Base-by-base conservation (phyloP, 129 eudicot genomes). In the Chrysanthemum lavandulifolium region DNA sequence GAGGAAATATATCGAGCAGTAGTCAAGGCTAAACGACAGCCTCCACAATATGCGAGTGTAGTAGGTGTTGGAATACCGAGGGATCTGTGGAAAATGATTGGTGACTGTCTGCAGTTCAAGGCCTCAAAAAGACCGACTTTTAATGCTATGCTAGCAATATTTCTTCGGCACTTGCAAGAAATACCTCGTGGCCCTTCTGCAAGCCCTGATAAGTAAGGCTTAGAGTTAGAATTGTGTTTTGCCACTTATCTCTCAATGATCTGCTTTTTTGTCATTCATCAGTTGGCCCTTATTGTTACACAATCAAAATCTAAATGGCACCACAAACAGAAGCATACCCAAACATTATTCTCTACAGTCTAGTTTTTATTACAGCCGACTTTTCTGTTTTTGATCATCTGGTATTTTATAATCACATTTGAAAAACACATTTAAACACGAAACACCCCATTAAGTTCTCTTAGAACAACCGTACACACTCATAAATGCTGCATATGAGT, bases 31-130 rank as follows among this genome's bases (percentile, higher is more conserved):
- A 80, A 80, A 68, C 77, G 77, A 71, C 96, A 86, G 74, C 99
- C 99, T 83, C 99, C 99, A 51, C 99, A 94, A 76, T 94, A 94
- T 81, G 89, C 97, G 6, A 94, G 97, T 78, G 99, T 94, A 50
- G 97, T 90, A 45, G 99, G 99, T 81, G 99, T 90, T 69, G 99
- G 99, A 61, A 90, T 94, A 77, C 99, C 99, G 3, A 84, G 93
- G 80, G 97, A 94, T 63, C 70, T 94, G 74, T 94, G 99, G 99
- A 90, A 90, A 82, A 90, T 94, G 99, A 90, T 94, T 80, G 99
- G 99, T 45, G 99, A 94, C 15, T 94, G 99, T 81, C 78, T 94
- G 79, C 97, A 94, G 74, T 86, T 88, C 79, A 90, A 84, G 85
- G 88, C 96, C 40, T 80, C 96, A 18, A 90, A 69, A 84, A 85